Conservation (phyloP, 331 rosid genomes). For the Erythrophleum ivorense region DNA sequence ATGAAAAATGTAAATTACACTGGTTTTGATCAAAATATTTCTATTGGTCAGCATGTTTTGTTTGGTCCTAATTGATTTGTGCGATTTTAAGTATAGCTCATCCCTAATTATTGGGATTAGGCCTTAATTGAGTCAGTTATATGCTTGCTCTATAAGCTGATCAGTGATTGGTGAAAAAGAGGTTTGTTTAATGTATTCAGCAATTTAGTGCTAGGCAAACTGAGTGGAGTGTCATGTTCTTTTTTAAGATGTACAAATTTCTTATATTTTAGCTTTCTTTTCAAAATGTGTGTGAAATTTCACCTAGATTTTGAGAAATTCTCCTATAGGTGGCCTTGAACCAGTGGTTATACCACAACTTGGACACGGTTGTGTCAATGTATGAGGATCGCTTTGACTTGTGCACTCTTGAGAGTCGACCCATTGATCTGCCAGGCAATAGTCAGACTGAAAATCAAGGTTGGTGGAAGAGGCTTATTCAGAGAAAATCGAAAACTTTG, state of each 20-base stretch:
- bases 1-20: background rate
- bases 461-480: slow-evolving; percentile 80
- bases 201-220: slow-evolving; percentile 10
- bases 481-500: slow-evolving; percentile 46
- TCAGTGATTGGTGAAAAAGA: background rate
- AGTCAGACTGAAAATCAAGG: slow-evolving; percentile 52
- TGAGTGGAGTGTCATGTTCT: background rate
- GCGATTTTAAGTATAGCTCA: background rate
- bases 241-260: slow-evolving; percentile 19
- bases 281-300: slow-evolving; percentile 16
- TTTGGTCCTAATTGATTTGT: slow-evolving; percentile 3
- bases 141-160: background rate
- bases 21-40: background rate
- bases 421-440: slow-evolving; percentile 54
- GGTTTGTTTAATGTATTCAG: slow-evolving; percentile 1
- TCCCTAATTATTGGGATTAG: background rate
- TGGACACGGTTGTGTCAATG: slow-evolving; percentile 90
- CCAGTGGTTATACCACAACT: slow-evolving; percentile 86
- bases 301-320: slow-evolving; percentile 6
- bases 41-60: background rate
- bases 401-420: slow-evolving; percentile 71
- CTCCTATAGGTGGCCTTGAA: slow-evolving; percentile 77
- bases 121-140: background rate
- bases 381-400: slow-evolving; percentile 94
- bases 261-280: slow-evolving; percentile 14